Evolutionary conservation across 768 basidiomycete genomes (phyloP).

Genomic region (Cystobasidium tubakii): DNA sequence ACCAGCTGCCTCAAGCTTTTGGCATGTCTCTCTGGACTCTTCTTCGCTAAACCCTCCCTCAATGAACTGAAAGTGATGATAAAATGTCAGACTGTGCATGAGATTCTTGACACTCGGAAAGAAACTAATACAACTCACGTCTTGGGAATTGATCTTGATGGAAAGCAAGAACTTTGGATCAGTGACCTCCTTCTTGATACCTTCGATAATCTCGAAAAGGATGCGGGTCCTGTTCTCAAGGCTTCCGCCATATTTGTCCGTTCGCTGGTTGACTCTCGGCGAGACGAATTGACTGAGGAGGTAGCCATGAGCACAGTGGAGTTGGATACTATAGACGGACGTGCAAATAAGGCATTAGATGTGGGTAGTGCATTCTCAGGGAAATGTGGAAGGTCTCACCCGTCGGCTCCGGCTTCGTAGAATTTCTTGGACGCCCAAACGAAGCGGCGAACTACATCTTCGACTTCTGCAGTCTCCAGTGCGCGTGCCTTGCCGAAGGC

Average conservation of each 20-base stretch:
- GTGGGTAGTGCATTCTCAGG: too few species aligned
- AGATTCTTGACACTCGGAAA: too few species aligned
- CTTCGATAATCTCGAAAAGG: conserved; percentile 49
- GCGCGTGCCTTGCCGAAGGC: conserved; percentile 52
- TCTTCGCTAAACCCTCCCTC: conserved; percentile 48
- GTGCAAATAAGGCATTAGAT: too few species aligned
- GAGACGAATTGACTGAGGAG: conserved; percentile 49
- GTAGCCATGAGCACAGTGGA: conserved; percentile 45
- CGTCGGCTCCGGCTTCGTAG: conserved; percentile 69
- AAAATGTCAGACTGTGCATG: background rate
- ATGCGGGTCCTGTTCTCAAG: conserved; percentile 50
- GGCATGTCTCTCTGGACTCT: conserved; percentile 48
- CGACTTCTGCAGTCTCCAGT: conserved; percentile 56
- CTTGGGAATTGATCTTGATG: conserved; percentile 45
- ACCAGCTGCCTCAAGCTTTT: conserved; percentile 49
- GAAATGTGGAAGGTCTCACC: conserved; percentile 46
- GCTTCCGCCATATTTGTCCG: conserved; percentile 50
- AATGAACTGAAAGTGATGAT: conserved; percentile 36
- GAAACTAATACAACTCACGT: too few species aligned
- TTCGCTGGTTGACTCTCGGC: conserved; percentile 49
- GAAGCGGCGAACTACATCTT: conserved; percentile 60
- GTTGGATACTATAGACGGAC: background rate
- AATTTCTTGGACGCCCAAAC: conserved; percentile 64
- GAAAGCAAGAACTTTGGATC: conserved; percentile 42
- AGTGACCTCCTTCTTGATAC: conserved; percentile 38